Evolutionary conservation across 208 protist species (phyloP).

Genomic region (Polymyxa betae): DNA sequence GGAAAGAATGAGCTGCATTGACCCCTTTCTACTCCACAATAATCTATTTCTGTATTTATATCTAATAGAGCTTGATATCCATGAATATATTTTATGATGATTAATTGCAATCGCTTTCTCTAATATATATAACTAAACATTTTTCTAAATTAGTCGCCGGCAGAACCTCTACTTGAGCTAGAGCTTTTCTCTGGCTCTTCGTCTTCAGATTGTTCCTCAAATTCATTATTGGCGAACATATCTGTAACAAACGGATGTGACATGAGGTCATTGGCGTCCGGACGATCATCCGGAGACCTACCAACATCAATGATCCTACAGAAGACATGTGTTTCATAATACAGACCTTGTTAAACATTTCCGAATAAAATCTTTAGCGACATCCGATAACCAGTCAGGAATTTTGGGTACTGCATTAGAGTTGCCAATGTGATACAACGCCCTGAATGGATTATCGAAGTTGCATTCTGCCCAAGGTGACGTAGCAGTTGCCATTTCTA

Average conservation of each 20-base stretch:
- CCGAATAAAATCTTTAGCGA: slow-evolving; percentile 25
- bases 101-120: too few relatives aligned
- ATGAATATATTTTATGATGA: neutral
- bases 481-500: slow-evolving; percentile 61
- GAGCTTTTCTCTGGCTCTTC: neutral
- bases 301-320: neutral
- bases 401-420: slow-evolving; percentile 26
- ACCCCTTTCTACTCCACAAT: neutral
- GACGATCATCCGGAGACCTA: slow-evolving; percentile 28
- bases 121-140: neutral
- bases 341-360: slow-evolving; percentile 37
- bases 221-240: neutral
- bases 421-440: slow-evolving; percentile 57
- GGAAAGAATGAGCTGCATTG: slow-evolving; percentile 48
- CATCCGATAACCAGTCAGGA: neutral
- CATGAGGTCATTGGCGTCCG: slow-evolving; percentile 36
- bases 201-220: neutral
- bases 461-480: slow-evolving; percentile 60
- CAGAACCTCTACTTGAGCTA: neutral
- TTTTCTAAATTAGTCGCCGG: too few relatives aligned
- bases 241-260: neutral
- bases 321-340: too few relatives aligned
- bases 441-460: slow-evolving; percentile 62
- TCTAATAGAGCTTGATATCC: too few relatives aligned
- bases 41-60: neutral